Evolutionary conservation across 345 rosid species (phyloP), one percentile per base, ranked within the genome.

Genomic region (Durio zibethinus): DNA sequence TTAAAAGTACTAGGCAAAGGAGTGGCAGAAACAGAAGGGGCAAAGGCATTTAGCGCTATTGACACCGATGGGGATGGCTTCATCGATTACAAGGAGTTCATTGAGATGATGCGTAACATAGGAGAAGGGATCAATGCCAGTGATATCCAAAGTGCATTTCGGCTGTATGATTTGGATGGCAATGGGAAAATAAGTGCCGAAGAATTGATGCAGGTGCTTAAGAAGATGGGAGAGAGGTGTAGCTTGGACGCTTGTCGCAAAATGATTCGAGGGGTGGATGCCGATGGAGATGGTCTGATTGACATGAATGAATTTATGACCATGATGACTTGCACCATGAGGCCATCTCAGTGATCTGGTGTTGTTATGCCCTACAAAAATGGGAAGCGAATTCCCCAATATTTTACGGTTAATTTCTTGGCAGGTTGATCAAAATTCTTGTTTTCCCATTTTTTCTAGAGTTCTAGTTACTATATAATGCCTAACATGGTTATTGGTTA

Each of bases 21-120:
- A 8, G 57, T 81, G 21, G 72, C 20, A 10, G 86, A 85, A 1
- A 33, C 81, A 4, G 94, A 87, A 62, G 72, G 77, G 36, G 64
- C 29, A 8, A 83, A 81, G 38, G 76, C 84, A 54, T 88, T 90
- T 52, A 75, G 36, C 43, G 84, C 74, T 14, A 78, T 88, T 21
- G 94, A 87, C 25, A 59, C 86, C 0, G 88, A 87, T 10, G 89
- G 85, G 12, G 90, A 88, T 20, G 94, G 94, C 11, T 90, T 82
- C 84, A 80, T 88, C 16, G 84, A 85, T 72, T 83, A 87, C 68
- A 70, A 81, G n/a, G 92, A 90, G 82, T 90, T 90, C 75, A 73
- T 72, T 52, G 89, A 80, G 52, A 82, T 82, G 82, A 73, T 86
- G 80, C 74, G 79, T 3, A 76, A 80, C 47, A 36, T 20, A 52